Evolutionary conservation across 1,139 yeast genomes (phyloP).

Genomic region (Yamadazyma pseudoaaseri): DNA sequence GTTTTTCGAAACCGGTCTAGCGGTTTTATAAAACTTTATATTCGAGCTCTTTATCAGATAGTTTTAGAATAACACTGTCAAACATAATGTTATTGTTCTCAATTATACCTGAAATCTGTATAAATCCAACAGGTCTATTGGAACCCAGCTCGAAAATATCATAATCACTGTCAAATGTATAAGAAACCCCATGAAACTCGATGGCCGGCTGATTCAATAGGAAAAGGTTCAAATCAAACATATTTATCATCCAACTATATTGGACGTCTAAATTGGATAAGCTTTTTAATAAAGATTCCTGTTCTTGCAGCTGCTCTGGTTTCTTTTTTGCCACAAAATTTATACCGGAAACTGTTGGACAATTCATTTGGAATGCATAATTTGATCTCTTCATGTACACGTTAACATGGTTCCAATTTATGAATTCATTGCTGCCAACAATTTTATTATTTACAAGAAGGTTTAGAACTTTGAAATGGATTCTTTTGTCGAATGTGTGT

Average conservation of each 20-base stretch:
- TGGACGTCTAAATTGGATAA: slow-evolving; percentile 8
- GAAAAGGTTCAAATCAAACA: slow-evolving; percentile 12
- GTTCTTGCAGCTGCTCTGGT: background rate
- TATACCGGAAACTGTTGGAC: slow-evolving; percentile 15
- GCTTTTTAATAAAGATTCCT: background rate
- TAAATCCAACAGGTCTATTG: slow-evolving; percentile 9
- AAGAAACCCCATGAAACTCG: slow-evolving; percentile 9
- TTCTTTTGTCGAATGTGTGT: slow-evolving; percentile 9
- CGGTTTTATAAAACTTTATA: slow-evolving; percentile 9
- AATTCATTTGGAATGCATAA: slow-evolving; percentile 10
- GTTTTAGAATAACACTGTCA: slow-evolving; percentile 5
- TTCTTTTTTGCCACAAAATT: slow-evolving; percentile 7
- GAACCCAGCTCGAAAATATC: slow-evolving; percentile 2
- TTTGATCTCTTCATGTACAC: slow-evolving; percentile 7
- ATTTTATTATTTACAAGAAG: slow-evolving; percentile 8
- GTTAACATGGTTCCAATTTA: slow-evolving; percentile 10
- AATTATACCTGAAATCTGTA: slow-evolving; percentile 11
- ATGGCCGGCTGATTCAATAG: slow-evolving; percentile 14
- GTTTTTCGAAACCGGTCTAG: too few species aligned
- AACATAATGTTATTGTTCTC: slow-evolving; percentile 14
- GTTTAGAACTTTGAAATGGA: slow-evolving; percentile 13
- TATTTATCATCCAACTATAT: slow-evolving; percentile 14
- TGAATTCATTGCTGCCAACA: slow-evolving; percentile 10
- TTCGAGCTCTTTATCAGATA: slow-evolving; percentile 10
- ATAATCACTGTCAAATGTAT: slow-evolving; percentile 11